Evolutionary conservation across 1,284 basidiomycete species (phyloP), one percentile per base, ranked within the genome.

Genomic region (Fomitiporia mediterranea): DNA sequence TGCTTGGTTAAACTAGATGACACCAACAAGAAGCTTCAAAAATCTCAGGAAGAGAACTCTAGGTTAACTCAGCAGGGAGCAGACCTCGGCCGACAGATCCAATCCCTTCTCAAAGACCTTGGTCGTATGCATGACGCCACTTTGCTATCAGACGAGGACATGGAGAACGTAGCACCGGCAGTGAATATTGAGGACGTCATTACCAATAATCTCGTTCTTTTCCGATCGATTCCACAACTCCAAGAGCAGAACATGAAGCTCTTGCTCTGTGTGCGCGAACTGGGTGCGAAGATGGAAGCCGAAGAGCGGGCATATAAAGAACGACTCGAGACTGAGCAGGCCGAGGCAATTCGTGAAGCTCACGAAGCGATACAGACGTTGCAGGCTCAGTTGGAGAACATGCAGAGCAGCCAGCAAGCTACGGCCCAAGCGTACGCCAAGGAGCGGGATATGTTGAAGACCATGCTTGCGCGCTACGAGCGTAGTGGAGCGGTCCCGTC

Each of bases 211-310:
- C 82, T 99, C 11, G 90, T 98, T 46, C 82, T 93, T 25, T 99
- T 95, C 83, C 79, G 78, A 46, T 89, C 86, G 1, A 82, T 98
- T 48, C 79, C 82, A 9, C 79, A 82, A 19, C 74, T 99, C 27
- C 93, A 97, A 65, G 81, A 86, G 49, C 94, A 97, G 73, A 99
- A 99, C 69, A 85, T 89, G 70, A 89, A 89, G 63, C 74, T 98
- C 7, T 75, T 99, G 30, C 85, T 82, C 66, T 84, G 97, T 59
- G 86, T 89, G 6, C 80, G 95, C 21, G 89, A 91, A 59, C 75
- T 94, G 30, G 89, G 85, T 6, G 72, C 77, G 35, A 87, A 87
- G 73, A 81, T 94, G 75, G 91, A 94, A 68, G 74, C 74, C 1
- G 86, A 88, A 61, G 89, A 93, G 69, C 76, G 76, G 60, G 83